These are phyloP conservation scores for Myriosclerotinia curreyana DNA, from an alignment of 2,329 filamentous ascomycete species.

Conservation along the genomic window DNA sequence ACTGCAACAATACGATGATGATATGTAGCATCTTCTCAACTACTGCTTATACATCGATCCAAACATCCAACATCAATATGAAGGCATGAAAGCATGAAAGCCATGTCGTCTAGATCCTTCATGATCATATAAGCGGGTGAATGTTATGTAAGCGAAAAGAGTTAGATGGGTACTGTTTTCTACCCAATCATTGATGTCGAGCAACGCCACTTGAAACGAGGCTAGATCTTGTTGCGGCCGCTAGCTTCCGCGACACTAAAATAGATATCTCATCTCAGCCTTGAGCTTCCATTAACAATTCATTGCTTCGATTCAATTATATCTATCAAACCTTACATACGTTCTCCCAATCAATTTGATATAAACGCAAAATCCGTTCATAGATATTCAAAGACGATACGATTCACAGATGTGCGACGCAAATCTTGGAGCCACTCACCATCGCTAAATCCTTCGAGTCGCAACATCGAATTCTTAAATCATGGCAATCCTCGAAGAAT, in stretches of 20 bases:
- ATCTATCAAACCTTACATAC: neutral
- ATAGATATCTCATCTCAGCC: neutral
- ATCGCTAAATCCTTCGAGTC: neutral
- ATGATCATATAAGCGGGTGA: too few species aligned
- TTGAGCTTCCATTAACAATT: neutral
- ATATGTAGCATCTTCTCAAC: too few species aligned
- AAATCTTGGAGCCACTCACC: neutral
- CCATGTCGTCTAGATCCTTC: too few species aligned
- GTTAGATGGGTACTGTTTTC: too few species aligned
- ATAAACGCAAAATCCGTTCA: neutral
- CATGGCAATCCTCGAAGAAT: constrained; percentile 65
- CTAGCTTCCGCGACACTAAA: neutral
- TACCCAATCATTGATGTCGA: neutral
- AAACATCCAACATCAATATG: too few species aligned
- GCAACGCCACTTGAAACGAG: constrained; percentile 2
- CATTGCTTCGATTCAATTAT: neutral
- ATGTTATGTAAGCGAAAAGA: too few species aligned
- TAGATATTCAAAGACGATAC: neutral
- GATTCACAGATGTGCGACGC: too few species aligned
- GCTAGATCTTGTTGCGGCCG: neutral
- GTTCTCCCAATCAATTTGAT: neutral
- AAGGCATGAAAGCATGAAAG: too few species aligned
- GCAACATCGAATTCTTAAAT: neutral
- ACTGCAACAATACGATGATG: too few species aligned
- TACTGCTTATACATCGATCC: too few species aligned